A percentile compares a stretch with the other conserved stretches of the same genome.
Evolutionary conservation across 139 green algal genomes (phyloP).

Genomic region (Chlamydomonas schloesseri): DNA sequence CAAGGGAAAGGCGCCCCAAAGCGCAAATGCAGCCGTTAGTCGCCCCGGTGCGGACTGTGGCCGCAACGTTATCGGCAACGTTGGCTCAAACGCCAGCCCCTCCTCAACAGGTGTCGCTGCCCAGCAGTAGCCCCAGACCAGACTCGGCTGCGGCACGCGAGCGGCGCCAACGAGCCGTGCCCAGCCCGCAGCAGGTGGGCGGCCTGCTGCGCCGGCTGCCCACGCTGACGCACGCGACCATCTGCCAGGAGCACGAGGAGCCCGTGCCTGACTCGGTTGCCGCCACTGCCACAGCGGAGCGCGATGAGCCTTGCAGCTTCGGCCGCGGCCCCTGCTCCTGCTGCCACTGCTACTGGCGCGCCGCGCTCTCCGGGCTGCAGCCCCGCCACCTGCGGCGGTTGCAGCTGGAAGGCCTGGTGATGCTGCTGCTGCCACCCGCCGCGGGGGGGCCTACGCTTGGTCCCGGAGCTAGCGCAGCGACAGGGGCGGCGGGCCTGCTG

Average conservation of each 20-base stretch:
- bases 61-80: too few species aligned
- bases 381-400: slow-evolving; percentile 5
- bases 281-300: too few species aligned
- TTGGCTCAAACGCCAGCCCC: too few species aligned
- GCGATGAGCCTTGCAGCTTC: background rate
- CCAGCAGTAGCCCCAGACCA: too few species aligned
- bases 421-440: background rate
- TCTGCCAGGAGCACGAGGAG: background rate
- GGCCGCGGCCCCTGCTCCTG: background rate
- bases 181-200: background rate
- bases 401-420: slow-evolving; percentile 15
- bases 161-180: background rate
- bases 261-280: too few species aligned
- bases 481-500: background rate
- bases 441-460: too few species aligned
- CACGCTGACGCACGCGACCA: background rate
- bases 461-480: too few species aligned
- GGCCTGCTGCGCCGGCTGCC: background rate
- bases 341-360: background rate
- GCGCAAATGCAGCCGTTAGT: too few species aligned
- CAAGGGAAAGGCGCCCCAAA: too few species aligned
- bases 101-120: slow-evolving; percentile 5
- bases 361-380: background rate
- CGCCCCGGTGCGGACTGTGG: too few species aligned
- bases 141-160: too few species aligned